Evolutionary conservation across 1,139 yeast genomes (phyloP), one percentile per base, ranked within the genome.

Genomic region (Geotrichum klebahnii): DNA sequence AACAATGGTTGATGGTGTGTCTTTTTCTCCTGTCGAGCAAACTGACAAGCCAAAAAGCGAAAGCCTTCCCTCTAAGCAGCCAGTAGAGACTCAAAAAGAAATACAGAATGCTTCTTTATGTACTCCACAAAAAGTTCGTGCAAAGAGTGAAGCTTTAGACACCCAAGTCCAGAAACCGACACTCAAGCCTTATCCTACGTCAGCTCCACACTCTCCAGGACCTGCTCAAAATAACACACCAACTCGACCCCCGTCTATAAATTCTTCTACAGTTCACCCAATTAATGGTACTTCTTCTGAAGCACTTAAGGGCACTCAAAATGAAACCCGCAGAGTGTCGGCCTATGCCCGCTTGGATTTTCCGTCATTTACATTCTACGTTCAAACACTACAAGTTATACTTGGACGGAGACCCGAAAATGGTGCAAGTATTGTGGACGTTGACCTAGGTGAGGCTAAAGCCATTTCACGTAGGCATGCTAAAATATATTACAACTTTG

Each of bases 311-410:
- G 29, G 6, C 10, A 26, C 29, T n/a, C n/a, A 12, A 5, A 33
- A 38, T 17, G 44, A 23, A 31, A n/a, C 44, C 3, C 35, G 28
- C 1, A 34, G 44, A 10, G 44, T 92, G 10, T 84, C 90, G 8
- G 98, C 98, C 1, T 92, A 92, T 65, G 98, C 98, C 1, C 76
- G 96, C 58, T 71, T 92, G 38, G 97, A 92, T 65, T 92, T 92
- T 67, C 96, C 87, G 55, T 82, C 88, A 57, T 90, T 84, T 65
- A 88, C 96, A 3, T 92, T 94, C 67, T 92, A 89, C 61, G 96
- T 92, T 3, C 98, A 92, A 68, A 92, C 98, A 1, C 75, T 92
- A 61, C 97, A 92, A 65, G 96, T 92, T 2, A 78, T 92, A 6
- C 72, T 92, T 39, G 99, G 99, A 5, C 76, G 99, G 59, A 78